Evolutionary conservation across 2,329 filamentous ascomycete genomes (phyloP), one percentile per base, ranked within the genome.

Genomic region (Xylariaceae sp.): DNA sequence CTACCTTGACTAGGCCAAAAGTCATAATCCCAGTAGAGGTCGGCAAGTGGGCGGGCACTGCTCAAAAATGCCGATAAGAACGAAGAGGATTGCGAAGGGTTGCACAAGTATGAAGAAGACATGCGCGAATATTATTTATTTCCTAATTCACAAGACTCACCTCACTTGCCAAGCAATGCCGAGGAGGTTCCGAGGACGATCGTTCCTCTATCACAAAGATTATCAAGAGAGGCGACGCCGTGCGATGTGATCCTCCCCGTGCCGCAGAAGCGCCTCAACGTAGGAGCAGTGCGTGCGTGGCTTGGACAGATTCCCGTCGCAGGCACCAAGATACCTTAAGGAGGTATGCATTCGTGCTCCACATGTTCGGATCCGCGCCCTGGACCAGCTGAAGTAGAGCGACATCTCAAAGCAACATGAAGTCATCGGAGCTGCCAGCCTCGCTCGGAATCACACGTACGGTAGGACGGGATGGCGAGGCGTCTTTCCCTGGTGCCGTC

Each of bases 111-210:
- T 5, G 22, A 28, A 28, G 22, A 28, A 28, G 22, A 28, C 22
- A 28, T 28, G 22, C 22, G 22, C 22, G 22, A 28, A 28, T 28
- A 28, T 7, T 28, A 7, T 28, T 28, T n/a, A n/a, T n/a, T n/a
- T n/a, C n/a, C n/a, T n/a, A n/a, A n/a, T n/a, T n/a, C n/a, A n/a
- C n/a, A n/a, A n/a, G n/a, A n/a, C n/a, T n/a, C 22, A 28, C 22
- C 7, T 28, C 22, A 28, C 22, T 28, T 5, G 22, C 22, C 4
- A 28, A 4, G 19, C 31, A 18, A 50, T 42, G 31, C 49, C 49
- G 42, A 50, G n/a, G 28, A 56, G 59, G 59, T 57, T 54, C 59
- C 58, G 56, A 48, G 51, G 49, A 48, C 51, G 57, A 54, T 53
- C 40, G 31, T 31, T 45, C 41, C 40, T 45, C 45, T 48, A 17